Base-by-base conservation (phyloP, 306 rosid genomes). In the Castanea mollissima region DNA sequence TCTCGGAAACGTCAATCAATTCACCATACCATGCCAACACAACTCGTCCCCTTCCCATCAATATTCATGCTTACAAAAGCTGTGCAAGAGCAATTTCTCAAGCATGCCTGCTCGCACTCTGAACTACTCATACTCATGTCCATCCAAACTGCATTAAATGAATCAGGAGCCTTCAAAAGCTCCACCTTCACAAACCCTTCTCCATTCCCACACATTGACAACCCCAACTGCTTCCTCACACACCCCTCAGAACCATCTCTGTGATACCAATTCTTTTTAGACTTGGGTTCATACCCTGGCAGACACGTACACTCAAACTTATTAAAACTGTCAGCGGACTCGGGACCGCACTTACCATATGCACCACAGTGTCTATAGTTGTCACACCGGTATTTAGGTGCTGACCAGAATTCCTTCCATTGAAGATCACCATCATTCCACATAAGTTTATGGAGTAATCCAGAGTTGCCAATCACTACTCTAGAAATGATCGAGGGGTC, bases 1-100 rank as follows among this genome's bases (percentile, higher is more conserved):
- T 32, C 73, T 21, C 71, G n/a, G 19, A n/a, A 71, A 73, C 57
- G 41, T 84, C 90, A 68, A 76, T 38, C 49, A 87, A 67, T n/a
- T 55, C 60, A 23, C 77, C 38, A 57, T 75, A 76, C 86, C 86
- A 84, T 15, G 67, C 60, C 76, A 87, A 77, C n/a, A 38, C 90
- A 84, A 23, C 69, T 32, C 21, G 32, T 55, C n/a, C 59, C 70
- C 12, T 15, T 52, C 11, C 69, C 75, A 12, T 77, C 74, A 25
- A 67, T 74, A 5, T 60, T 60, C 15, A 81, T 72, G 75, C 44
- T 76, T 1, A 69, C 77, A 71, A 58, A 84, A 13, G 88, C 88
- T 23, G 52, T 5, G 74, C 88, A 87, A 54, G 80, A 59, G 54
- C 90, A 87, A 21, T 84, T 78, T 13, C 51, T 35, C 18, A 79